Evolutionary conservation across 768 basidiomycete species (phyloP), one percentile per base, ranked within the genome.

Genomic region (Termitomyces sp.): DNA sequence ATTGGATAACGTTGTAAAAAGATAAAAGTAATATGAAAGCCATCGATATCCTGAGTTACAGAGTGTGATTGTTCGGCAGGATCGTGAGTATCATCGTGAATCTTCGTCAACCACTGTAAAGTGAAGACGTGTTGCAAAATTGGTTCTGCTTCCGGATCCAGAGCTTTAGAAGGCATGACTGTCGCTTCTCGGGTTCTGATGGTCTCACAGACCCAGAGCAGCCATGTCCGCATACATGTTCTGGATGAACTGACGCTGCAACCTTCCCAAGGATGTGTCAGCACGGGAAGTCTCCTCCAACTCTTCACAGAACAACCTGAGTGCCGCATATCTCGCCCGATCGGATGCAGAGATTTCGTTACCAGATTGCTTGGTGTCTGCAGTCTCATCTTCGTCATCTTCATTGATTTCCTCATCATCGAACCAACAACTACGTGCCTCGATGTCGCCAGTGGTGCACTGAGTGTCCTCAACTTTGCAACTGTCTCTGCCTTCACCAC

Each of bases 231-330:
- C 42, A 44, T 15, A 41, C 30, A 37, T 34, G 2, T 58, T 36
- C 13, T 58, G n/a, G 13, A 54, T 58, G 34, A 58, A 46, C 13
- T 5, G 42, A 36, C 33, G 50, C 30, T 58, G 58, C 8, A 27
- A 24, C 51, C 50, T 54, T 36, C 44, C 58, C 58, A 58, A 15
- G 9, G 50, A 33, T 18, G 54, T 53, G 24, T 55, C 53, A 27
- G 18, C 3, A 44, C 46, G 13, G n/a, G 61, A 42, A 8, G 61
- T 58, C 33, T 56, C 54, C 37, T 55, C 54, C 42, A 59, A 27
- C 24, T 58, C 54, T 15, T 44, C 44, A 45, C 54, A 51, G n/a
- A 55, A 31, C 15, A 16, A 20, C 54, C 48, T 51, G 27, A 62
- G 24, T 39, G 27, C 49, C 36, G 57, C 36, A 18, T 54, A 61